Base-by-base conservation (phyloP, 352 stramenopile genomes). In the Phytophthora sp. region DNA sequence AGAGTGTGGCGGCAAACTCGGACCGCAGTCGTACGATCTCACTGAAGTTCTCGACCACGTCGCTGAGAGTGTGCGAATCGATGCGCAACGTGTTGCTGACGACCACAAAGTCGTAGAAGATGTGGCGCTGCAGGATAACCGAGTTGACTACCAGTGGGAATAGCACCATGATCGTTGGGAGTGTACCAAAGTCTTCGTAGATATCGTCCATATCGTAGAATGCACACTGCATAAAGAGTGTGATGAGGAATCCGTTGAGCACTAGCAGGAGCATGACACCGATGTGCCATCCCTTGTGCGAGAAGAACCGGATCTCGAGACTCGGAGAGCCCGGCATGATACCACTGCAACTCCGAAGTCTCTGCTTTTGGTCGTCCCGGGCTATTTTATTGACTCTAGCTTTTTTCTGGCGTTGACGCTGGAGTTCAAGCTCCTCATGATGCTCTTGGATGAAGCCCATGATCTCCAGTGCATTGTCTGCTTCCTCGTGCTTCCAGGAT, bases 231-330 rank as follows among this genome's bases (percentile, higher is more conserved):
- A 75, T 62, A 26, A 90, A 73, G 7, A 90, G 71, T 12, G 81
- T 84, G 33, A 77, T 47, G 70, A 86, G 86, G 50, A 91, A 79
- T 0, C 73, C 83, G 33, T 91, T 91, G n/a, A 89, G 63, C 49
- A 90, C 80, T 4, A 91, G 57, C 15, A 88, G 39, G 1, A 77
- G 29, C 62, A 88, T 86, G 45, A 91, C 71, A 5, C 69, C 18
- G 58, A 89, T 77, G 26, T 91, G 80, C 79, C 80, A 88, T 8
- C 61, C 68, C 44, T 90, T 89, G 52, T 81, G 77, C 0, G 79
- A 89, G 57, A 89, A 90, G 56, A 65, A 88, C 23, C 69, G 71
- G 35, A 82, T 58, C 1, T 66, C 61, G 44, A 67, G 39, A 12
- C 0, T 42, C 3, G 66, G 66, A 6, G 66, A 64, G 0, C 46